Evolutionary conservation across 2,329 filamentous ascomycete genomes (phyloP).

Genomic region (Sordariomycetes sp.): DNA sequence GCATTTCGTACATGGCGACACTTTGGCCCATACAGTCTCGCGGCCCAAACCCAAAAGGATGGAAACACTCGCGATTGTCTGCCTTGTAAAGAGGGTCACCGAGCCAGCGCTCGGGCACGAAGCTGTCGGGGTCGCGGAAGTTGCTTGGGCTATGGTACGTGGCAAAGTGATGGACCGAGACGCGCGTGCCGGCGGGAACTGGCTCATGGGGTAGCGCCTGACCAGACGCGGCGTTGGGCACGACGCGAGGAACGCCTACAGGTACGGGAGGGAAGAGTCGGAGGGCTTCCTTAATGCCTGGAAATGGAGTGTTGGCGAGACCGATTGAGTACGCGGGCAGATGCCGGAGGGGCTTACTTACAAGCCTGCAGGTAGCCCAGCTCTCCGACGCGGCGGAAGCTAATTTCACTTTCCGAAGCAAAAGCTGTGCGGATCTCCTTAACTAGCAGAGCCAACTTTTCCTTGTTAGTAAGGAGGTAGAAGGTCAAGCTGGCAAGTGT

Average conservation of each 20-base stretch:
- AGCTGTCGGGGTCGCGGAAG: slow-evolving; percentile 21
- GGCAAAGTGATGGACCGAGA: slow-evolving; percentile 25
- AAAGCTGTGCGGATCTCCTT: slow-evolving; percentile 2
- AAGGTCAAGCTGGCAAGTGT: slow-evolving; percentile 29
- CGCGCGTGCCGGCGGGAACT: slow-evolving; percentile 5
- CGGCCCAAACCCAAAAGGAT: slow-evolving; percentile 16
- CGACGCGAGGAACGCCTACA: slow-evolving; percentile 9
- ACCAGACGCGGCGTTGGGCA: background rate
- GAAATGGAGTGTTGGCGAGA: too few species aligned
- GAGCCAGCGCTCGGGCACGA: slow-evolving; percentile 27
- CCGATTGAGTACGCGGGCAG: too few species aligned
- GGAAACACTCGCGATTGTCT: slow-evolving; percentile 14
- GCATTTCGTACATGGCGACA: slow-evolving; percentile 20
- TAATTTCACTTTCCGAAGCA: slow-evolving; percentile 17
- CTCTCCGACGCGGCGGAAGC: slow-evolving; percentile 17
- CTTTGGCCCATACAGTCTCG: slow-evolving; percentile 13
- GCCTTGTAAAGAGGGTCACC: slow-evolving; percentile 11
- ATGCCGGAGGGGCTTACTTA: too few species aligned
- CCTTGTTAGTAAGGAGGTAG: slow-evolving; percentile 18
- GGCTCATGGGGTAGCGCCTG: background rate
- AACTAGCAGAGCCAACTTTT: background rate
- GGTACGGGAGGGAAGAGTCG: slow-evolving; percentile 21
- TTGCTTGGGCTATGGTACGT: slow-evolving; percentile 19
- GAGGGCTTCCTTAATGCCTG: slow-evolving; percentile 24
- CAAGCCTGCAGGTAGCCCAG: slow-evolving; percentile 25